phyloP scores from a whole-genome alignment of 2,329 filamentous ascomycete genomes.

The Colletotrichum lupini region DNA sequence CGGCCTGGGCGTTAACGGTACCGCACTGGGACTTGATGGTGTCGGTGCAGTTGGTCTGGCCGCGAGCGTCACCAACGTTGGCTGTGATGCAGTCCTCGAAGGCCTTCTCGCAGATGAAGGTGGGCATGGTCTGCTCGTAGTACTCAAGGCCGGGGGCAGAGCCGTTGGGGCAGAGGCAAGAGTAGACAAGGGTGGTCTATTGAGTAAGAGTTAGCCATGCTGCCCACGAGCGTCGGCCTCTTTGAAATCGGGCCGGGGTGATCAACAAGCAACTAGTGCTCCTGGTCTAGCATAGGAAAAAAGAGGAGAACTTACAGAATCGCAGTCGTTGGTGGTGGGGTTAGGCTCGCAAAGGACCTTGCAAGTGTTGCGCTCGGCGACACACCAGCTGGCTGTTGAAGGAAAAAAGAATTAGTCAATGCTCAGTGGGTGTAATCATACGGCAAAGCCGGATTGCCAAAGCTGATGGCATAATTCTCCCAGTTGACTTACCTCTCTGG shows the following conservation, averaged over 20 bases:
- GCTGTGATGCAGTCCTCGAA: constrained; percentile 58
- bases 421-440: too few species aligned
- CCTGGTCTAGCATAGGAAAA: neutral
- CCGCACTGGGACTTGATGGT: constrained; percentile 62
- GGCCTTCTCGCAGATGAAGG: constrained; percentile 63
- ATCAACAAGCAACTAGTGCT: neutral
- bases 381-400: constrained; percentile 62
- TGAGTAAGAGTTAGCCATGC: constrained; percentile 22
- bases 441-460: neutral
- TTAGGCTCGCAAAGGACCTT: constrained; percentile 55
- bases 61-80: constrained; percentile 53
- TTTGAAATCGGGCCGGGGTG: neutral
- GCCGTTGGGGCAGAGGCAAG: constrained; percentile 62
- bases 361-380: constrained; percentile 63
- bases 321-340: constrained; percentile 56
- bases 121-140: constrained; percentile 64
- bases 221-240: neutral
- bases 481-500: constrained; percentile 21
- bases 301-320: constrained; percentile 51
- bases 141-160: constrained; percentile 63
- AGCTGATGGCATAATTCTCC: neutral
- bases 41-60: constrained; percentile 59
- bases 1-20: constrained; percentile 41
- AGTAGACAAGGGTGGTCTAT: constrained; percentile 57
- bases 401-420: neutral